A percentile compares a stretch with the other conserved stretches of the same genome.
Conservation (phyloP, 305 asterid species). For the Fraxinus angustifolia region DNA sequence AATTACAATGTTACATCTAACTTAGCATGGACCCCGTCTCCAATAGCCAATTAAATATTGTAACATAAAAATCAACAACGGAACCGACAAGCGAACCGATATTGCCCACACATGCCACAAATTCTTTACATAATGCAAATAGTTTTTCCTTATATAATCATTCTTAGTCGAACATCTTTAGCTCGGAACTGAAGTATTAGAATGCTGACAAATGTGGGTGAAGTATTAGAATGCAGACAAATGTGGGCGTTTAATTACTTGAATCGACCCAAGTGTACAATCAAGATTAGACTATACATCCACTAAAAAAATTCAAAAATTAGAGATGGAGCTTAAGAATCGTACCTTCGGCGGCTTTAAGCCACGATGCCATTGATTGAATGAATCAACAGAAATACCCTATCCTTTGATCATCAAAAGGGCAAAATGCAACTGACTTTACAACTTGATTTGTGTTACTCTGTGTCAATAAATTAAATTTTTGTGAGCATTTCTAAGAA, state of each 20-base stretch:
- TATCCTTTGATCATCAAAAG: conserved; percentile 28
- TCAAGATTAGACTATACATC: conserved; percentile 20
- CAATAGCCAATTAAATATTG: not conserved
- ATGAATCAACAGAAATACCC: conserved; percentile 26
- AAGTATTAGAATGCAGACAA: not conserved
- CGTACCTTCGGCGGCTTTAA: conserved; percentile 96
- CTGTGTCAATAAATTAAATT: not conserved
- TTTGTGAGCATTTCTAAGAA: not conserved
- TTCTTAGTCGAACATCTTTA: not conserved
- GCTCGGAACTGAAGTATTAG: conserved; percentile 9
- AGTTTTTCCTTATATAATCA: not conserved
- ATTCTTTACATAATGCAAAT: not conserved
- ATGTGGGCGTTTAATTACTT: conserved; percentile 9
- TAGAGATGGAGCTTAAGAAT: not conserved
- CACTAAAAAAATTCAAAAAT: not conserved
- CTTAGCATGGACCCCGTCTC: not conserved
- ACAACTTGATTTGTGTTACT: not conserved
- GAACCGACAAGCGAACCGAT: not conserved
- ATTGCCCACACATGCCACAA: not conserved
- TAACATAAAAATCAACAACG: not conserved
- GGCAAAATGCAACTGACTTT: conserved; percentile 13
- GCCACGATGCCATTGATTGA: conserved; percentile 76
- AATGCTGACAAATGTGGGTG: not conserved
- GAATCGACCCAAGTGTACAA: conserved; percentile 20
- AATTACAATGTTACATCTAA: not conserved